These are phyloP conservation scores for Trichothecium roseum DNA, from an alignment of 2,329 filamentous ascomycete species.

Conservation along the genomic window DNA sequence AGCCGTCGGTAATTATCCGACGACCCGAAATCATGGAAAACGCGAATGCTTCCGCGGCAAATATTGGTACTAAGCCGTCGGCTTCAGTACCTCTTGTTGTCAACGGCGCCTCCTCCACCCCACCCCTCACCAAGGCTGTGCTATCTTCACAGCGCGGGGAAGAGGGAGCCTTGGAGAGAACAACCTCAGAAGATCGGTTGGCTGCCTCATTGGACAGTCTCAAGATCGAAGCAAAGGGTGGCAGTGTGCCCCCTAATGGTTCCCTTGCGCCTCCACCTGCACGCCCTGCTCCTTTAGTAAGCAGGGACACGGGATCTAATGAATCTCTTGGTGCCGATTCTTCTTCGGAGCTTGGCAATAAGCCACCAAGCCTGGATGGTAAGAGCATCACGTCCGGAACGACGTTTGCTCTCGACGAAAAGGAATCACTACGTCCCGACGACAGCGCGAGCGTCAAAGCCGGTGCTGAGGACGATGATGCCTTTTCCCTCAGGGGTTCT, in stretches of 20 bases:
- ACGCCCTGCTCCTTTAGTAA: slow-evolving; percentile 13
- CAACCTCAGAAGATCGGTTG: too few species aligned
- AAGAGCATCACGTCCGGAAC: slow-evolving; percentile 92
- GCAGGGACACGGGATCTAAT: slow-evolving; percentile 39
- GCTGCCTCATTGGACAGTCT: slow-evolving; percentile 17
- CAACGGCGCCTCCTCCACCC: too few species aligned
- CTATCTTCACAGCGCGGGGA: too few species aligned
- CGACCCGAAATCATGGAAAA: too few species aligned
- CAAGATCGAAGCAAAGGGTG: slow-evolving; percentile 17
- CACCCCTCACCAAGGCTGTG: too few species aligned
- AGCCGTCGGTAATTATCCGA: too few species aligned
- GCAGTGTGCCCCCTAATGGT: slow-evolving; percentile 37
- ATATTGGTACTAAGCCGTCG: too few species aligned
- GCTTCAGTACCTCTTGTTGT: too few species aligned
- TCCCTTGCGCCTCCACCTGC: slow-evolving; percentile 20
- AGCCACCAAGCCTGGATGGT: slow-evolving; percentile 81
- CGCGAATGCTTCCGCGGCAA: too few species aligned
- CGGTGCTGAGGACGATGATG: slow-evolving; percentile 81
- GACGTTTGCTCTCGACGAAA: slow-evolving; percentile 93
- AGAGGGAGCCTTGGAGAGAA: too few species aligned
- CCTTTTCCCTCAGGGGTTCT: slow-evolving; percentile 66
- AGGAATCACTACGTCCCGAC: slow-evolving; percentile 87
- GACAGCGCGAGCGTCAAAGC: slow-evolving; percentile 89
- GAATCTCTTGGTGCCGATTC: slow-evolving; percentile 52
- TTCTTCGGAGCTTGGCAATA: slow-evolving; percentile 57